A percentile compares a stretch with the other conserved stretches of the same genome.
Conservation (phyloP, 768 basidiomycete genomes). For the Exidia glandulosa region DNA sequence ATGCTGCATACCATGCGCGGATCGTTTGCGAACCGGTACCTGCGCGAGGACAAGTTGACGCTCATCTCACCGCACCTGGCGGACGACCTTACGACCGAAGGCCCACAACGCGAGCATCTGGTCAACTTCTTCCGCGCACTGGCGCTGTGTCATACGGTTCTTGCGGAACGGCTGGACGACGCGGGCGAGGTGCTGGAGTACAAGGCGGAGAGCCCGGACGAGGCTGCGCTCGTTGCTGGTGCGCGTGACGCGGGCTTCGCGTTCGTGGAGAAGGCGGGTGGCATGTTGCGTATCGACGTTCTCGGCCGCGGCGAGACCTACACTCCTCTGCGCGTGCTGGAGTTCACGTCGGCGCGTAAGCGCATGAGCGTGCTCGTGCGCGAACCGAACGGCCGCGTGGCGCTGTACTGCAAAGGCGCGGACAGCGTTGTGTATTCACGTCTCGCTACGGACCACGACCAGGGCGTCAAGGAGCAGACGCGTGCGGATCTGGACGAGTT, state of each 20-base stretch:
- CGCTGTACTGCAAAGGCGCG: constrained; percentile 94
- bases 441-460: constrained; percentile 66
- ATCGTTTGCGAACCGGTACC: constrained; percentile 80
- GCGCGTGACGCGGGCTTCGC: constrained; percentile 91
- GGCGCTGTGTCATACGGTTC: constrained; percentile 87
- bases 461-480: constrained; percentile 62
- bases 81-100: constrained; percentile 51
- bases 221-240: constrained; percentile 85
- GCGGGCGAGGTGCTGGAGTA: constrained; percentile 54
- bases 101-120: constrained; percentile 52
- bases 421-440: constrained; percentile 91
- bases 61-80: constrained; percentile 81
- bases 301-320: constrained; percentile 82
- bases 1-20: constrained; percentile 72
- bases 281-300: constrained; percentile 77
- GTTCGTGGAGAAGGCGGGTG: constrained; percentile 67
- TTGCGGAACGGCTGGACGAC: constrained; percentile 66
- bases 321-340: constrained; percentile 67
- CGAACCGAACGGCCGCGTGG: constrained; percentile 66
- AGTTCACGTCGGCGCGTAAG: constrained; percentile 92
- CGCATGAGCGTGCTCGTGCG: constrained; percentile 91
- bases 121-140: constrained; percentile 88
- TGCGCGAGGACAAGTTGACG: constrained; percentile 71
- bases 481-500: constrained; percentile 83
- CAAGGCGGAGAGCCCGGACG: constrained; percentile 95